phyloP scores from a whole-genome alignment of 2,329 filamentous ascomycete species.

The Volutella citrinella region DNA sequence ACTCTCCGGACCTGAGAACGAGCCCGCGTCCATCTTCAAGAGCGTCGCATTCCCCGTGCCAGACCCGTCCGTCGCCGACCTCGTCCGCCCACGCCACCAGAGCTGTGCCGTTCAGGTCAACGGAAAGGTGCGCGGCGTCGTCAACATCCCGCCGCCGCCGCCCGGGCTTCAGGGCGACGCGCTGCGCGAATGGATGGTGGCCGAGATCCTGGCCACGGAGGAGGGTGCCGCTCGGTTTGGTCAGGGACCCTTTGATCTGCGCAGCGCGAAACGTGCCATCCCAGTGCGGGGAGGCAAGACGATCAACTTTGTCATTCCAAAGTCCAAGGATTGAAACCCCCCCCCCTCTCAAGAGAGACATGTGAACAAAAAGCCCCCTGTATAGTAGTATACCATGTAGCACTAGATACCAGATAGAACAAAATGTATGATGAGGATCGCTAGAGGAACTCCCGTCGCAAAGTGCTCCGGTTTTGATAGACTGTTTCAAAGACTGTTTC shows the following conservation, averaged over 20 bases:
- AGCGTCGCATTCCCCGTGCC: slow-evolving; percentile 56
- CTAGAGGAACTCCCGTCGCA: no score
- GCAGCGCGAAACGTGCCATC: slow-evolving; percentile 60
- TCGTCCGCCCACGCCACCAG: slow-evolving; percentile 49
- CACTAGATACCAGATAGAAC: no score
- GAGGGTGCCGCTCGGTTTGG: slow-evolving; percentile 57
- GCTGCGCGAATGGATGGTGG: slow-evolving; percentile 59
- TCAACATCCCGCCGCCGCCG: slow-evolving; percentile 58
- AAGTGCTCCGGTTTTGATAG: no score
- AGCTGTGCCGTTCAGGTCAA: slow-evolving; percentile 73
- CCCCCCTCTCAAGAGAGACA: no score
- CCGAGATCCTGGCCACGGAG: slow-evolving; percentile 57
- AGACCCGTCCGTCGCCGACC: slow-evolving; percentile 46
- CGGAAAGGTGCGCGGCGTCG: slow-evolving; percentile 69
- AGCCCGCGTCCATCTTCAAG: slow-evolving; percentile 37
- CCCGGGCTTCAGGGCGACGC: slow-evolving; percentile 38
- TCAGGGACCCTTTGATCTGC: slow-evolving; percentile 42
- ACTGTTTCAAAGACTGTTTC: no score
- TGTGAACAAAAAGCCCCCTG: no score
- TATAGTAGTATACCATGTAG: no score
- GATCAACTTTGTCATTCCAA: slow-evolving; percentile 68
- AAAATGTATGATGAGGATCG: no score
- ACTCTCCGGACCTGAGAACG: slow-evolving; percentile 40
- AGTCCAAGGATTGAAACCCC: no score
- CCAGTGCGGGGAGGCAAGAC: slow-evolving; percentile 65